Evolutionary conservation across 768 basidiomycete species (phyloP), one percentile per base, ranked within the genome.

Genomic region (Piloderma croceum): DNA sequence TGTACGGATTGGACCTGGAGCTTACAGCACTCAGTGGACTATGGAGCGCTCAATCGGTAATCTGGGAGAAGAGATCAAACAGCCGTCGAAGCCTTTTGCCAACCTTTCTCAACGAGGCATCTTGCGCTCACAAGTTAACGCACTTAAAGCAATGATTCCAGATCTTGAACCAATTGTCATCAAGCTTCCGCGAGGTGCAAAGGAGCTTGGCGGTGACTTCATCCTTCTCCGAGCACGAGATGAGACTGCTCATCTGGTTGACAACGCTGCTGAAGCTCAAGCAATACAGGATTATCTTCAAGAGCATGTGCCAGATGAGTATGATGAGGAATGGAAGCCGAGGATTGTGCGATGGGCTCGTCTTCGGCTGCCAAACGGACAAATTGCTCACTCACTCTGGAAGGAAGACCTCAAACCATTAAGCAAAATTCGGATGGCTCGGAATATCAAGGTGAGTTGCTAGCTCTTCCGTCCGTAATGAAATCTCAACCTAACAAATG

Each of bases 371-470:
- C 53, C 52, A 3, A 47, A 45, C 31, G 52, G 57, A 0, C 56
- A 59, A 22, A 47, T 57, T 25, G 50, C 51, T 4, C 24, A 47
- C 2, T 57, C 46, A 1, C 10, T 35, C 6, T 55, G 51, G 53
- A 47, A 43, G 33, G 52, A 45, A 36, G 10, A n/a, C 7, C 44
- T 36, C 2, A 36, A 57, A 24, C n/a, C n/a, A n/a, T n/a, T n/a
- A 31, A 31, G 11, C 15, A 47, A 59, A 12, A 19, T 58, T 5
- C 45, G 60, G 7, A 58, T 52, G 4, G 42, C 63, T 7, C 40
- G 60, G 4, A 63, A 60, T 46, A 54, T 65, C 2, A 67, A 62
- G 56, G 67, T 63, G 29, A n/a, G n/a, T n/a, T n/a, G n/a, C n/a
- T n/a, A n/a, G n/a, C n/a, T n/a, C n/a, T 15, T 29, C 10, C 9